Evolutionary conservation across 257 asterid species (phyloP).

Genomic region (Orobanche coerulescens): DNA sequence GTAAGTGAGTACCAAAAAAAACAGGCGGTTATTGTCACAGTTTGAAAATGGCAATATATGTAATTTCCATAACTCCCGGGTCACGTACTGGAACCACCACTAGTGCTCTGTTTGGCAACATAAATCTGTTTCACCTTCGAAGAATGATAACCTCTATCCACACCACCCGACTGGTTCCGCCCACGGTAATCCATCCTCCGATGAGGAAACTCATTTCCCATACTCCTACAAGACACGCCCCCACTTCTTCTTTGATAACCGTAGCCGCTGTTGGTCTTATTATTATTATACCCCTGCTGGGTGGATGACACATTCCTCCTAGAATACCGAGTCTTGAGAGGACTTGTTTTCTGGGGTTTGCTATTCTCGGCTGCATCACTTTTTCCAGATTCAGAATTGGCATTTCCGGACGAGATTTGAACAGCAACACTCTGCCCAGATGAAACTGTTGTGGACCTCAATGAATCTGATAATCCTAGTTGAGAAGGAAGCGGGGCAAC

Average conservation of each 20-base stretch:
- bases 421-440: slow-evolving; percentile 31
- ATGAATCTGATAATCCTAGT: slow-evolving; percentile 43
- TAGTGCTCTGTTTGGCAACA: slow-evolving; percentile 68
- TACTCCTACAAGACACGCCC: slow-evolving; percentile 43
- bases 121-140: slow-evolving; percentile 77
- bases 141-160: slow-evolving; percentile 48
- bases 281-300: slow-evolving; percentile 35
- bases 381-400: slow-evolving; percentile 38
- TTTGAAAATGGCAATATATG: background rate
- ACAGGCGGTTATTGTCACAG: slow-evolving; percentile 17
- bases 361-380: slow-evolving; percentile 23
- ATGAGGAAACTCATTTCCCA: slow-evolving; percentile 59
- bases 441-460: slow-evolving; percentile 32
- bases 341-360: slow-evolving; percentile 31
- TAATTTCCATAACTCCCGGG: slow-evolving; percentile 1
- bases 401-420: slow-evolving; percentile 34
- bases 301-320: slow-evolving; percentile 36
- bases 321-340: slow-evolving; percentile 37
- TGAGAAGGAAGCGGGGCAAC: slow-evolving; percentile 42
- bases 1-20: slow-evolving; percentile 6
- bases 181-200: slow-evolving; percentile 76
- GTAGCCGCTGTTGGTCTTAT: slow-evolving; percentile 25
- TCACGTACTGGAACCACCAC: slow-evolving; percentile 44
- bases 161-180: slow-evolving; percentile 51
- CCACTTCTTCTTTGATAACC: slow-evolving; percentile 57